phyloP scores from a whole-genome alignment of 1,139 yeast species.

The Pichia sorboxylosa region DNA sequence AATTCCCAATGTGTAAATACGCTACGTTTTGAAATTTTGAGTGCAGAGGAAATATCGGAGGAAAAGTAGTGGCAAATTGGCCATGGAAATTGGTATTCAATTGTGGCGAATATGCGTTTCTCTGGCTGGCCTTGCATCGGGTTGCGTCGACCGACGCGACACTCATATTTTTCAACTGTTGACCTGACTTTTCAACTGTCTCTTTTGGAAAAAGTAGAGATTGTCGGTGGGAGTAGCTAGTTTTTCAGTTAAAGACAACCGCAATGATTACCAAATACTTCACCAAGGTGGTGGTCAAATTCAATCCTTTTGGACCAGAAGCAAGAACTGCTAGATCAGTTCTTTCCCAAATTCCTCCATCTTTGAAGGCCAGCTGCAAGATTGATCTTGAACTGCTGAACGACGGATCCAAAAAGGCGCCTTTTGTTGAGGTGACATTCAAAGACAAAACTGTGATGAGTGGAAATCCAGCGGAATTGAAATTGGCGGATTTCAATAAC shows the following conservation, averaged over 20 bases:
- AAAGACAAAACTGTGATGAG: conserved; percentile 68
- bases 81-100: too few species aligned
- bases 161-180: too few species aligned
- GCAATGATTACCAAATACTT: conserved; percentile 78
- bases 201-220: too few species aligned
- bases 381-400: conserved; percentile 46
- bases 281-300: conserved; percentile 62
- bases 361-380: conserved; percentile 40
- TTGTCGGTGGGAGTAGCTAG: too few species aligned
- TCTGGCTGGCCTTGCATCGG: too few species aligned
- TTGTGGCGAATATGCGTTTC: too few species aligned
- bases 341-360: conserved; percentile 69
- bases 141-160: too few species aligned
- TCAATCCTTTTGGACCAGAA: conserved; percentile 65
- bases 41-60: too few species aligned
- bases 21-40: too few species aligned
- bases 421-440: conserved; percentile 62
- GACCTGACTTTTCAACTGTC: too few species aligned
- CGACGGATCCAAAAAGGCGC: conserved; percentile 32
- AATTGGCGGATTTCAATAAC: conserved; percentile 43
- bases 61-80: too few species aligned
- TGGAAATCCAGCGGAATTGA: conserved; percentile 50
- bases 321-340: conserved; percentile 76
- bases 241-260: neutral
- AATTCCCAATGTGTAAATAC: too few species aligned